These are phyloP conservation scores for Daucus carota DNA, from an alignment of 129 eudicot species.

Conservation along the genomic window DNA sequence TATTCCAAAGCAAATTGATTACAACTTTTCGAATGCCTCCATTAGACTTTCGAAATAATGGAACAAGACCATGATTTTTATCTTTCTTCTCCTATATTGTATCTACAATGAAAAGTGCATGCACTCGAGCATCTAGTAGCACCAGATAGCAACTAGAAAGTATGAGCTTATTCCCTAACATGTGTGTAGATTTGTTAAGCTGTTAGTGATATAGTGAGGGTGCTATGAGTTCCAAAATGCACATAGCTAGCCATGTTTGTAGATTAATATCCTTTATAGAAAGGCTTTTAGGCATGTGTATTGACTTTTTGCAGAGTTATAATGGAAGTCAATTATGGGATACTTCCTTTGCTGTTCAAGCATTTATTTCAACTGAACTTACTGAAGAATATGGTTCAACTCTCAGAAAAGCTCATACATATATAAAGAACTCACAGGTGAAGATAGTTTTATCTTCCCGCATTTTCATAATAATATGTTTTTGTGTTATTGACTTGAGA, in stretches of 20 bases:
- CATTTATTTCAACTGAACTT: slow-evolving; percentile 64
- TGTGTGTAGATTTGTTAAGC: not conserved
- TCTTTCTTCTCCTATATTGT: no score
- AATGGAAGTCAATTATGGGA: slow-evolving; percentile 99
- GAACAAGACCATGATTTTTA: not conserved
- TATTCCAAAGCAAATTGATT: no score
- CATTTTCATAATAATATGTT: no score
- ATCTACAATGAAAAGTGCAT: no score
- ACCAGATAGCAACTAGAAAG: not conserved
- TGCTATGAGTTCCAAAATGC: no score
- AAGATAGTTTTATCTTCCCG: not conserved
- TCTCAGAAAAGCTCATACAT: slow-evolving; percentile 65
- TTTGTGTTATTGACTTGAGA: not conserved
- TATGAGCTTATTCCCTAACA: not conserved
- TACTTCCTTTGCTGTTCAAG: slow-evolving; percentile 73
- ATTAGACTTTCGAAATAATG: no score
- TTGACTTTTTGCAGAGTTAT: slow-evolving; percentile 56
- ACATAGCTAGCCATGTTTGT: no score
- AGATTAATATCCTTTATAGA: not conserved
- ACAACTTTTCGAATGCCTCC: no score
- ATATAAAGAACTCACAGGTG: slow-evolving; percentile 74
- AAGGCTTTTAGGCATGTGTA: not conserved
- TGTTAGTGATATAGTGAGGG: no score
- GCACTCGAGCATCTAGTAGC: no score
- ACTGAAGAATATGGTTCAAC: slow-evolving; percentile 69